These are phyloP conservation scores for Paramecium biaurelia DNA, from an alignment of 73 alveolate species.

Conservation along the genomic window DNA sequence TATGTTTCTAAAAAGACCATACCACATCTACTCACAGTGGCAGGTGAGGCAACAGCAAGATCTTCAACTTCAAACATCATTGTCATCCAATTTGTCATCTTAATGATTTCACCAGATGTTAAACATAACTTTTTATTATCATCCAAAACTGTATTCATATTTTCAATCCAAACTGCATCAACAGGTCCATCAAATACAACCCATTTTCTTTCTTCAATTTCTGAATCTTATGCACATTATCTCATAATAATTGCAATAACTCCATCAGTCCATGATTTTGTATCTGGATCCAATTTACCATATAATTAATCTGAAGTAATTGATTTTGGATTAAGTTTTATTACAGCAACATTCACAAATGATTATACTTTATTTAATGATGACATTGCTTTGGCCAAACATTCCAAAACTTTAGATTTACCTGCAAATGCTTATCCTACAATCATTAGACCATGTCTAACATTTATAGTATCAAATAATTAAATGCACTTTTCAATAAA, in stretches of 20 bases:
- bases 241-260: slow-evolving; percentile 93
- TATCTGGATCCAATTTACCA: slow-evolving; percentile 85
- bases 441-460: slow-evolving; percentile 96
- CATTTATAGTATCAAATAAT: slow-evolving; percentile 97
- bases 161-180: slow-evolving; percentile 97
- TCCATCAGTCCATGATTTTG: slow-evolving; percentile 97
- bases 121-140: slow-evolving; percentile 91
- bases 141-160: slow-evolving; percentile 96
- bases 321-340: slow-evolving; percentile 81
- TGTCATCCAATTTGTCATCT: slow-evolving; percentile 96
- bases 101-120: slow-evolving; percentile 93
- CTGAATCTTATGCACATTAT: slow-evolving; percentile 89
- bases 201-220: slow-evolving; percentile 87
- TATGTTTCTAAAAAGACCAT: slow-evolving; percentile 99
- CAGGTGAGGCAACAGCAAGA: slow-evolving; percentile 98
- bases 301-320: slow-evolving; percentile 78
- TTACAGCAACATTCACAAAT: slow-evolving; percentile 68
- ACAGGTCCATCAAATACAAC: slow-evolving; percentile 96
- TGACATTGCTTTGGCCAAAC: slow-evolving; percentile 97
- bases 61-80: slow-evolving; percentile 99
- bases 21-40: slow-evolving; percentile 99
- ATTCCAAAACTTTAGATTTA: slow-evolving; percentile 63
- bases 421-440: slow-evolving; percentile 94
- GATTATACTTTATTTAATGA: slow-evolving; percentile 64
- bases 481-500: slow-evolving; percentile 98